Conservation (phyloP, 208 protist genomes). For the Crithidia acanthocephali region DNA sequence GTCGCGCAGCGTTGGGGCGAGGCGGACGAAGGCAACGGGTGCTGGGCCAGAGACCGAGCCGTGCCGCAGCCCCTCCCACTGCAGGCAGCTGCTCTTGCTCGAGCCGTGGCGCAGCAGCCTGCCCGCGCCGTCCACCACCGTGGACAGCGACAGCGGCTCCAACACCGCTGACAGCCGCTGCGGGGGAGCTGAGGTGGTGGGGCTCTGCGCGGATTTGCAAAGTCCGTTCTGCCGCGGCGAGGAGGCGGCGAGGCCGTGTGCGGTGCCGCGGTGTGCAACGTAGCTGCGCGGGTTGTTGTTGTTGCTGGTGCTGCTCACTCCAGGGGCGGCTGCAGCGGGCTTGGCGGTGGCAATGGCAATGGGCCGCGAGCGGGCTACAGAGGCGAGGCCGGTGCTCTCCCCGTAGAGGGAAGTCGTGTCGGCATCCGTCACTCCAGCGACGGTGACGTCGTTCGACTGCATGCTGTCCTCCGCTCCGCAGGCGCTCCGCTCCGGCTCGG, state of each 20-base stretch:
- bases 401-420: constrained; percentile 15
- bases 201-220: constrained; percentile 13
- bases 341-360: constrained; percentile 1
- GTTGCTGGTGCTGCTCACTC: not conserved
- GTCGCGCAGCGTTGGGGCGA: constrained; percentile 1
- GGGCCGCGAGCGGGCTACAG: not conserved
- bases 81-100: constrained; percentile 28
- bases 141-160: not conserved
- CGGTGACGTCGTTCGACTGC: constrained; percentile 15
- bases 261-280: not conserved
- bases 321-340: not conserved
- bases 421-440: constrained; percentile 19
- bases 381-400: constrained; percentile 3
- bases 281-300: not conserved
- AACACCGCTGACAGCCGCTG: not conserved
- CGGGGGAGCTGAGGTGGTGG: not conserved
- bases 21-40: not conserved
- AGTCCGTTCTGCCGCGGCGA: constrained; percentile 1
- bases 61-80: not conserved
- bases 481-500: not conserved
- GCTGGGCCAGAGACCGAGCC: no score
- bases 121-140: not conserved
- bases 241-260: not conserved
- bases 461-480: constrained; percentile 10
- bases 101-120: not conserved